phyloP scores from a whole-genome alignment of 495 filamentous ascomycete genomes.

The Pyrenula massariospora region DNA sequence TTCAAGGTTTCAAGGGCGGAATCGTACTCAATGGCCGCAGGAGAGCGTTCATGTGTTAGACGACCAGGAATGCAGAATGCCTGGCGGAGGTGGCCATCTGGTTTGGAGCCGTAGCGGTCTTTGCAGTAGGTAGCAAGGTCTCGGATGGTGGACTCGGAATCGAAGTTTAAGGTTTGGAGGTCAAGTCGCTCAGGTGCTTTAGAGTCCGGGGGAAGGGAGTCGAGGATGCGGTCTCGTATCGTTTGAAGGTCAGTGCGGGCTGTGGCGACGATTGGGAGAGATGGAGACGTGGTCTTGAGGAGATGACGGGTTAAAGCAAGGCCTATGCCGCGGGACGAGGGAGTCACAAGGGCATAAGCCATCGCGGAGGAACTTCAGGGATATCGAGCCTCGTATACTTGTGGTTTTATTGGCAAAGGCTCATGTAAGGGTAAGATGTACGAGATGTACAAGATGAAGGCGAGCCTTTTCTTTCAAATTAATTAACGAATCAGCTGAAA shows the following conservation, averaged over 20 bases:
- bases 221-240: constrained; percentile 40
- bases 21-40: constrained; percentile 43
- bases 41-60: constrained; percentile 64
- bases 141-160: constrained; percentile 25
- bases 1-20: constrained; percentile 48
- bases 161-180: background rate
- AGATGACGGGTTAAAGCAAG: constrained; percentile 58
- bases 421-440: background rate
- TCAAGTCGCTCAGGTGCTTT: background rate
- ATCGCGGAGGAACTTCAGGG: no score
- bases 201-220: constrained; percentile 20
- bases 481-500: background rate
- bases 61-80: constrained; percentile 62
- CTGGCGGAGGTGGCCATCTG: constrained; percentile 53
- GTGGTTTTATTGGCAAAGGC: no score
- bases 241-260: constrained; percentile 43
- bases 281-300: constrained; percentile 39
- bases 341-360: constrained; percentile 28
- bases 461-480: background rate
- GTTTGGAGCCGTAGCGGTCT: constrained; percentile 17
- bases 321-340: constrained; percentile 65
- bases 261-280: constrained; percentile 60
- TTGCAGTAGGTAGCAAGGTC: constrained; percentile 23
- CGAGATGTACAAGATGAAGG: background rate
- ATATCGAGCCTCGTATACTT: no score